Evolutionary conservation across 2,329 filamentous ascomycete species (phyloP).

Genomic region (Aureobasidium sp.): DNA sequence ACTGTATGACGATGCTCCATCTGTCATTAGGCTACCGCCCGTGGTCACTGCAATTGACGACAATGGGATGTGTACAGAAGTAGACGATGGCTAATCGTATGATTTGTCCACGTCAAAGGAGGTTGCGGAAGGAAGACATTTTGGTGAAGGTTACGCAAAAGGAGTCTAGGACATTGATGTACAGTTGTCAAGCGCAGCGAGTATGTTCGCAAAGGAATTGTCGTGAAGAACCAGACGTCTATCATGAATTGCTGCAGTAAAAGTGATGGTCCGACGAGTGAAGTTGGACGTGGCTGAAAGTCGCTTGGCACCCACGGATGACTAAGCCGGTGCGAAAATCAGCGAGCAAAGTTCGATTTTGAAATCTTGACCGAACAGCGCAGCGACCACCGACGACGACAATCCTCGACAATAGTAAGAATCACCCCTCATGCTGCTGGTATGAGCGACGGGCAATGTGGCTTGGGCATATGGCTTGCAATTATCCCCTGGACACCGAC

Average conservation of each 20-base stretch:
- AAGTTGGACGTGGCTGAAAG: background rate
- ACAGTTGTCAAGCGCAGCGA: no score
- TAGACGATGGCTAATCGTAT: no score
- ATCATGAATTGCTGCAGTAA: background rate
- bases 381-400: conserved; percentile 14
- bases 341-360: background rate
- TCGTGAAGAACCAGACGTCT: background rate
- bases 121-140: no score
- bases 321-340: background rate
- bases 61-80: no score
- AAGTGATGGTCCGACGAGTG: background rate
- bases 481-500: background rate
- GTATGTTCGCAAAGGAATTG: no score
- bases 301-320: background rate
- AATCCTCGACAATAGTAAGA: conserved; percentile 11
- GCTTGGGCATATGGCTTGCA: conserved; percentile 3
- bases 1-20: no score
- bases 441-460: background rate
- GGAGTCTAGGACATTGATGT: no score
- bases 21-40: no score
- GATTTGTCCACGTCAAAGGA: no score
- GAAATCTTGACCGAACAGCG: background rate
- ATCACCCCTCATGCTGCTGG: background rate
- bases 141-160: no score
- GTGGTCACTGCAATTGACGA: no score